Base-by-base conservation (phyloP, 495 filamentous ascomycete species). In the Glutinoglossum americanum region DNA sequence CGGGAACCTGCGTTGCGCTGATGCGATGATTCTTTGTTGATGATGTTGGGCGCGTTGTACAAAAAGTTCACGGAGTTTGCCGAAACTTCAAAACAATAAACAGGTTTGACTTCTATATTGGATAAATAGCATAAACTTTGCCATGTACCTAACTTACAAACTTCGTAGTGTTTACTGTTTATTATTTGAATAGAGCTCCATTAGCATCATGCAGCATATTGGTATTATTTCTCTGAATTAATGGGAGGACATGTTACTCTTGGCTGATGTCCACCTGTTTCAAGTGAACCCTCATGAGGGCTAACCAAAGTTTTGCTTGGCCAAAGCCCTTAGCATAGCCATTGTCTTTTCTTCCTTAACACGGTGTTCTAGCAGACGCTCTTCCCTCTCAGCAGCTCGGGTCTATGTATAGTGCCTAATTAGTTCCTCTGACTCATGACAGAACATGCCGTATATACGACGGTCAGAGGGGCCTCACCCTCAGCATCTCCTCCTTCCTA, bases 341-440 rank as follows among this genome's bases (percentile, higher is more conserved):
- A 86, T 79, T 11, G 82, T 85, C 60, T 65, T 71, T 64, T 81
- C 81, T 69, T 87, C 83, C 62, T 80, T 76, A 47, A 64, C 69
- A 59, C 71, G 68, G 59, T 78, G 74, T 65, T 68, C 76, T 60
- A 67, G 64, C 51, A 83, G 59, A 60, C 78, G 68, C 65, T 80
- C 80, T 60, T 85, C 81, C 62, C 80, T 68, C 71, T 87, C 83
- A 54, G 71, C 80, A 57, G 66, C 68, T 64, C 71, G 71, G 11
- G 79, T 30, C 59, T 60, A 37, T 11, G n/a, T 5, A 25, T 7
- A 26, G 17, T 17, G 51, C n/a, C 15, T 19, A 23, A 17, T 35
- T 44, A 56, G 47, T 27, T 9, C 8, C 45, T 6, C 26, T 54
- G 55, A 48, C 10, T 13, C 17, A 39, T 2, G 7, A 7, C 6